Evolutionary conservation across 305 asterid species (phyloP), one percentile per base, ranked within the genome.

Genomic region (Rubia balearica): DNA sequence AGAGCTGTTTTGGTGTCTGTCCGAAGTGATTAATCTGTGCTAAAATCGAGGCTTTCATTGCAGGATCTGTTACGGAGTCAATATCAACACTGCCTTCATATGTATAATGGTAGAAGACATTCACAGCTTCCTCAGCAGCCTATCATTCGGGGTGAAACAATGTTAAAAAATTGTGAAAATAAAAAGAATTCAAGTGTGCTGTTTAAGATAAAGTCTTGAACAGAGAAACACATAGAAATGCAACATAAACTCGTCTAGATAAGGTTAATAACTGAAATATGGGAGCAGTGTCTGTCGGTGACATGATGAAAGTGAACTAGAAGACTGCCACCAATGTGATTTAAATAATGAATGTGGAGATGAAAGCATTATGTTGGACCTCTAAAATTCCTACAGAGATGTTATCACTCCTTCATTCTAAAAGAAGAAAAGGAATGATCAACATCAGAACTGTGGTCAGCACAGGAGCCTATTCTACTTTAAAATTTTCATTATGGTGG

Each of bases 11-110:
- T 53, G 99, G 99, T 53, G 99, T 95, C 78, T 95, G 99, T 33
- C 99, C 99, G 71, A 95, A 95, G 89, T 95, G 98, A 78, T 95
- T 95, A 65, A 95, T 95, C 82, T 95, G 99, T 30, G 99, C 99
- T 69, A 95, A 84, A 81, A 95, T 95, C 38, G 99, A 95, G 66
- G 99, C 98, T 81, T 95, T 95, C 98, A 95, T 86, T 24, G 99
- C 92, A 27, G 99, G 99, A 85, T 95, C 99, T 8, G 92, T 74
- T 14, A 95, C 96, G 1, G 99, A 86, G 86, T 95, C 99, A 55
- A 95, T 95, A 79, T 95, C 98, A 53, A 95, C 99, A 78, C 96
- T 95, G 80, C 99, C 98, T 81, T 95, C 99, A 24, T 95, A 95
- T 56, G 99, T 95, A 75, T 95, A 95, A 84, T 95, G 99, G 82